phyloP scores from a whole-genome alignment of 2,329 filamentous ascomycete genomes.

The Fusarium verrucosum region DNA sequence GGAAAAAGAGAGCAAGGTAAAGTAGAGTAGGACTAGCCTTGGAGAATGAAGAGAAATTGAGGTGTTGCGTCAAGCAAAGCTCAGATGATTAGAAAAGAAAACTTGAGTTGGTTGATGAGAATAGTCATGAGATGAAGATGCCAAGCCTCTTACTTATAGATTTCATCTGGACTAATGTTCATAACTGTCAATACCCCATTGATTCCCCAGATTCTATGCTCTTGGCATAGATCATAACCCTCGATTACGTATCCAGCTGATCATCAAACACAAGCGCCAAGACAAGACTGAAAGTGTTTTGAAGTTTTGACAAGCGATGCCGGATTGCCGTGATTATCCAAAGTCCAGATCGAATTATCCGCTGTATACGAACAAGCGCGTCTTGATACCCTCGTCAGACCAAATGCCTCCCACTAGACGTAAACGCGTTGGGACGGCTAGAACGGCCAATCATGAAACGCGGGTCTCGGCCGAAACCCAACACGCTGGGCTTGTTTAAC shows the following conservation, averaged over 20 bases:
- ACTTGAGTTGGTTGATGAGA: conserved; percentile 7
- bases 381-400: background rate
- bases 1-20: conserved; percentile 1
- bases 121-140: background rate
- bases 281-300: conserved; percentile 2
- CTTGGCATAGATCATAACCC: background rate
- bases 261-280: conserved; percentile 6
- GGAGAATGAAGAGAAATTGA: background rate
- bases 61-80: conserved; percentile 25
- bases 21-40: conserved; percentile 14
- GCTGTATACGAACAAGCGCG: background rate
- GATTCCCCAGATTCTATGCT: background rate
- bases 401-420: background rate
- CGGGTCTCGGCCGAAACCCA: background rate
- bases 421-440: background rate
- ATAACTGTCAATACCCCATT: background rate
- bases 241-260: background rate
- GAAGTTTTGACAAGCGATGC: background rate
- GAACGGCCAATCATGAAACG: conserved; percentile 3
- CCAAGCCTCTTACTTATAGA: conserved; percentile 22
- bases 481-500: background rate
- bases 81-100: conserved; percentile 4
- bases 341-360: background rate
- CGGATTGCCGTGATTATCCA: conserved; percentile 12
- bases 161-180: background rate